Evolutionary conservation across 148 eudicot species (phyloP), one percentile per base, ranked within the genome.

Genomic region (Arctostaphylos glauca): DNA sequence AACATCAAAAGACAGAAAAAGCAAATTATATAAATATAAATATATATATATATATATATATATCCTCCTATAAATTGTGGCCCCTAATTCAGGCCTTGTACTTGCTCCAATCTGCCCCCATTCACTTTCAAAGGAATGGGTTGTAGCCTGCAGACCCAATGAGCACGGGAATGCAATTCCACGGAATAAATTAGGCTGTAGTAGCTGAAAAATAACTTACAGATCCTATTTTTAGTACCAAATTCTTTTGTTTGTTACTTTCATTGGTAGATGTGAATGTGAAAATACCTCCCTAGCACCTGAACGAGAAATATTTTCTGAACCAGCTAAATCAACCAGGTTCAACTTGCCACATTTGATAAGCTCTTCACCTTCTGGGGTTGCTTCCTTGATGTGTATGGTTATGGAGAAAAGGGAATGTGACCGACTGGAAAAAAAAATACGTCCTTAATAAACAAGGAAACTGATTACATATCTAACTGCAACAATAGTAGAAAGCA

Each of bases 341-440:
- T 95, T 95, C 60, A 95, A 86, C 84, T 95, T 95, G 70, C 98
- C 98, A 83, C 98, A 95, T 89, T 95, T 95, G 84, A 95, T 95
- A 50, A 95, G 95, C 84, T 95, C 98, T 90, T 95, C 98, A 5
- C 98, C 98, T 88, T 95, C 98, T 68, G 98, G 97, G 19, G 97
- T 95, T 87, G 98, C 89, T 88, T 95, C 98, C 81, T 93, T 95
- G 77, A 95, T 95, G 90, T 95, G 98, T 84, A 95, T 95, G 9
- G 98, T 95, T 79, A 95, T 93, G 67, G 97, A 93, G 80, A 95
- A 95, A 15, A 95, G 87, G 81, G 98, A 95, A 87, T 95, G 98
- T 70, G 98, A 95, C 56, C 98, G 98, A 83, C 98, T 95, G 92
- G 46, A 85, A 89, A 46, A 5, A 10, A 68, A 49, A 73, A 64